Conservation (phyloP, 495 filamentous ascomycete genomes). For the Acidomyces sp. region DNA sequence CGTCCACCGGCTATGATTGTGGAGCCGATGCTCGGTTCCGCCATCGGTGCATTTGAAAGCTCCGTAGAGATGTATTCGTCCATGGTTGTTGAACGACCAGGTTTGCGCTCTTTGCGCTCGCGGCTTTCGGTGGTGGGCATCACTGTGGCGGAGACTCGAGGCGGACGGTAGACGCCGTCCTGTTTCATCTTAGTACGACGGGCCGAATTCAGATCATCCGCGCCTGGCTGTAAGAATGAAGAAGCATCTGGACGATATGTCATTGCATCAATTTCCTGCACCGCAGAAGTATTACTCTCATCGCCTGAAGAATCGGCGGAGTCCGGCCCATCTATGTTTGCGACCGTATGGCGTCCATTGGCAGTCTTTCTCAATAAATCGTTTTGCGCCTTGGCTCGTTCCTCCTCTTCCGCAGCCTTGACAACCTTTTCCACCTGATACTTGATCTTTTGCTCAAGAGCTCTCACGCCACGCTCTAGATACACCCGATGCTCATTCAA, state of each 20-base stretch:
- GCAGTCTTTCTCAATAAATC: not conserved
- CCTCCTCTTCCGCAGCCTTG: constrained; percentile 67
- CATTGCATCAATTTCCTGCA: constrained; percentile 32
- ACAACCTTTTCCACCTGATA: constrained; percentile 84
- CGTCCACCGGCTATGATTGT: constrained; percentile 23
- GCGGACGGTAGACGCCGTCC: constrained; percentile 43
- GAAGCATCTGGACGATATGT: constrained; percentile 27
- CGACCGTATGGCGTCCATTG: constrained; percentile 17
- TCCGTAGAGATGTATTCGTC: constrained; percentile 66
- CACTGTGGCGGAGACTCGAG: constrained; percentile 54
- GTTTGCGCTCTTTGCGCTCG: constrained; percentile 33
- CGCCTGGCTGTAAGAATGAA: constrained; percentile 3
- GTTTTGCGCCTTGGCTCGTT: constrained; percentile 20
- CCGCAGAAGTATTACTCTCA: constrained; percentile 54
- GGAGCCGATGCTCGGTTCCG: constrained; percentile 54
- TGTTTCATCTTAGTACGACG: constrained; percentile 65
- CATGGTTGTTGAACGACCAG: constrained; percentile 65
- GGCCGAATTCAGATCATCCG: constrained; percentile 50
- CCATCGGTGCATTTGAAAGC: constrained; percentile 63
- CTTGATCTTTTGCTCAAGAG: constrained; percentile 79
- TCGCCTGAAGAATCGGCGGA: constrained; percentile 41
- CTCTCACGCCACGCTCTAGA: constrained; percentile 78
- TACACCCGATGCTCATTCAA: constrained; percentile 75
- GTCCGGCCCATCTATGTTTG: constrained; percentile 39
- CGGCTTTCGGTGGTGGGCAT: constrained; percentile 53